A percentile compares a stretch with the other conserved stretches of the same genome.
These are phyloP conservation scores for Cryomyces minteri DNA, from an alignment of 495 filamentous ascomycete species.

Conservation along the genomic window DNA sequence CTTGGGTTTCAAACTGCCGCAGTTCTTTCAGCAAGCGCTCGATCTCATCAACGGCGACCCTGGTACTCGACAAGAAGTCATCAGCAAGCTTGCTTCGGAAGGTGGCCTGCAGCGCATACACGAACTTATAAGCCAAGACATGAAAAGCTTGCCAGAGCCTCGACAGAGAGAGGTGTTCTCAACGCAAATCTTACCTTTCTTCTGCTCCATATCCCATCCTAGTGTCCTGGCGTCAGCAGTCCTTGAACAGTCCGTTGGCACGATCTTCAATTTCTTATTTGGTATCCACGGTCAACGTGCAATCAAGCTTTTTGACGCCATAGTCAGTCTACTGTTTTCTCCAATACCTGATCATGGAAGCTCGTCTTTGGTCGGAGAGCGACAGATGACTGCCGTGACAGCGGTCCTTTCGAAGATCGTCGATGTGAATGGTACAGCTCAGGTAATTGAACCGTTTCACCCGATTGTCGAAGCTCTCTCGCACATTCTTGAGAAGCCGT, in stretches of 20 bases:
- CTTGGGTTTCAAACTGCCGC: neutral
- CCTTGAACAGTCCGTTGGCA: slow-evolving; percentile 33
- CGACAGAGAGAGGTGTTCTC: slow-evolving; percentile 15
- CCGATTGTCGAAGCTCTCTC: neutral
- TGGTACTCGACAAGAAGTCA: slow-evolving; percentile 1
- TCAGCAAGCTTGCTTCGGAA: slow-evolving; percentile 1
- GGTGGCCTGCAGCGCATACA: slow-evolving; percentile 7
- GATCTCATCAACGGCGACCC: neutral
- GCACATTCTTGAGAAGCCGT: too few relatives aligned
- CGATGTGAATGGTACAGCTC: slow-evolving; percentile 5
- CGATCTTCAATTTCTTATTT: slow-evolving; percentile 39
- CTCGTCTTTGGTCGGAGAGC: neutral
- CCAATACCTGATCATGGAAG: neutral
- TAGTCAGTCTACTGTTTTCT: slow-evolving; percentile 4
- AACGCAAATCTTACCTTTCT: slow-evolving; percentile 29
- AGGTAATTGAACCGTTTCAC: neutral
- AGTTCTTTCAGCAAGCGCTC: slow-evolving; percentile 1
- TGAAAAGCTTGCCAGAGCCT: slow-evolving; percentile 7
- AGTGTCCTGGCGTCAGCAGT: slow-evolving; percentile 33
- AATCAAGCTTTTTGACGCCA: slow-evolving; percentile 21
- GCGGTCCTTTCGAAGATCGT: slow-evolving; percentile 1
- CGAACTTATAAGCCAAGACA: slow-evolving; percentile 11
- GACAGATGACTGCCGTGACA: slow-evolving; percentile 1
- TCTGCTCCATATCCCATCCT: slow-evolving; percentile 30
- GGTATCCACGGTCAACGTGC: slow-evolving; percentile 29